Percentiles rank a stretch among this genome's conserved stretches.
Evolutionary conservation across 306 rosid species (phyloP).

Genomic region (Trifolium pratense): DNA sequence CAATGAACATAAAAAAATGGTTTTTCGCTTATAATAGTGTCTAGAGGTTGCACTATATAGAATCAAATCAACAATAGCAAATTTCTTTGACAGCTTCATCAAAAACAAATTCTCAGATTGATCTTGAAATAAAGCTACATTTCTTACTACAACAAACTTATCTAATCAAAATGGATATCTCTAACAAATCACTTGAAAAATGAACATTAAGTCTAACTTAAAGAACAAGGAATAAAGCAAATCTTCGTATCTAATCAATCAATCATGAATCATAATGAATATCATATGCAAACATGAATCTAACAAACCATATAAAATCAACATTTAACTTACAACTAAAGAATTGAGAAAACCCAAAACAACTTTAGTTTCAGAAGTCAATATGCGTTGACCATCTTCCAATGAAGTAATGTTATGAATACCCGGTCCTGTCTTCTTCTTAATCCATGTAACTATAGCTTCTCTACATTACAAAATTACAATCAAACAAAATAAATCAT

Average conservation of each 20-base stretch:
- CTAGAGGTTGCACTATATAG: neutral
- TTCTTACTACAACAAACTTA: conserved; percentile 3
- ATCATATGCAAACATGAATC: conserved; percentile 1
- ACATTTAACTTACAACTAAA: conserved; percentile 67
- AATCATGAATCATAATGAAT: neutral
- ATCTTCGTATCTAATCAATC: no score
- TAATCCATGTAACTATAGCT: conserved; percentile 87
- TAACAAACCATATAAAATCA: neutral
- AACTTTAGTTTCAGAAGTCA: conserved; percentile 72
- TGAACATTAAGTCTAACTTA: neutral
- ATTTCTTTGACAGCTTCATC: conserved; percentile 6
- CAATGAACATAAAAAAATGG: no score
- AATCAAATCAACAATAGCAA: conserved; percentile 18
- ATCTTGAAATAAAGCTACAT: neutral
- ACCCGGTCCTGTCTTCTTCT: conserved; percentile 96
- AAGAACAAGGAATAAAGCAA: neutral
- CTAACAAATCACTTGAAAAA: neutral
- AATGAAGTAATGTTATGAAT: conserved; percentile 72
- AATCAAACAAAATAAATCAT: neutral
- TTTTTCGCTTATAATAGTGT: no score
- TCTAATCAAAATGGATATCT: neutral
- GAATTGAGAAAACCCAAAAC: conserved; percentile 91
- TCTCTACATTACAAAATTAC: conserved; percentile 55
- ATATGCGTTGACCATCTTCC: conserved; percentile 75
- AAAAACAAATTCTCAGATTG: neutral